phyloP scores from a whole-genome alignment of 1,284 basidiomycete genomes.

The Xerocomus amazonicus region DNA sequence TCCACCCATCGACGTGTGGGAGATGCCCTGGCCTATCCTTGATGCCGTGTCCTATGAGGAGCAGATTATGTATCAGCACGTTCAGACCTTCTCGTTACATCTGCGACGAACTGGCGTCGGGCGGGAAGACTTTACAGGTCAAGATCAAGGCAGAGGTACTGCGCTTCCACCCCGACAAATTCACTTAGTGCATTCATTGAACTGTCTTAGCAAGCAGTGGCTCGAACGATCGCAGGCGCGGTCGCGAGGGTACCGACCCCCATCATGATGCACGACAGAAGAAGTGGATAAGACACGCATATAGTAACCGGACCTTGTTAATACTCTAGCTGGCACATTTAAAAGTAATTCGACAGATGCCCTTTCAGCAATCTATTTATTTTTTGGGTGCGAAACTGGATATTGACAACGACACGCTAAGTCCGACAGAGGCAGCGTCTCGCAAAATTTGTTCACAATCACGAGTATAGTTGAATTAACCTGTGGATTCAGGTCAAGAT shows the following conservation, averaged over 20 bases:
- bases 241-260: conserved; percentile 44
- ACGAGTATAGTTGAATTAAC: too few species aligned
- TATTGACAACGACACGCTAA: too few species aligned
- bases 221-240: conserved; percentile 42
- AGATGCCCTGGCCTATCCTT: conserved; percentile 49
- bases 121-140: conserved; percentile 36
- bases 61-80: conserved; percentile 29
- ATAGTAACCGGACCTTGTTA: too few species aligned
- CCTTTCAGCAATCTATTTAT: too few species aligned
- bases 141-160: conserved; percentile 44
- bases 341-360: too few species aligned
- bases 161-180: conserved; percentile 55
- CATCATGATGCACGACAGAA: conserved; percentile 22
- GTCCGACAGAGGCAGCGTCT: too few species aligned
- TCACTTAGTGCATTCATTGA: conserved; percentile 39
- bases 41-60: conserved; percentile 17
- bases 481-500: too few species aligned
- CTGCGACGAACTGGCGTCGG: conserved; percentile 28
- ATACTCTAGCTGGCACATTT: too few species aligned
- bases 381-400: too few species aligned
- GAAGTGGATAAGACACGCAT: conserved; percentile 2
- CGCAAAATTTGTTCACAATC: too few species aligned
- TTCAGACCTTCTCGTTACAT: conserved; percentile 41
- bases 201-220: conserved; percentile 40
- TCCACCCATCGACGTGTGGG: conserved; percentile 30